Evolutionary conservation across 805 yeast genomes (phyloP), one percentile per base, ranked within the genome.

Genomic region (Pichia exigua): DNA sequence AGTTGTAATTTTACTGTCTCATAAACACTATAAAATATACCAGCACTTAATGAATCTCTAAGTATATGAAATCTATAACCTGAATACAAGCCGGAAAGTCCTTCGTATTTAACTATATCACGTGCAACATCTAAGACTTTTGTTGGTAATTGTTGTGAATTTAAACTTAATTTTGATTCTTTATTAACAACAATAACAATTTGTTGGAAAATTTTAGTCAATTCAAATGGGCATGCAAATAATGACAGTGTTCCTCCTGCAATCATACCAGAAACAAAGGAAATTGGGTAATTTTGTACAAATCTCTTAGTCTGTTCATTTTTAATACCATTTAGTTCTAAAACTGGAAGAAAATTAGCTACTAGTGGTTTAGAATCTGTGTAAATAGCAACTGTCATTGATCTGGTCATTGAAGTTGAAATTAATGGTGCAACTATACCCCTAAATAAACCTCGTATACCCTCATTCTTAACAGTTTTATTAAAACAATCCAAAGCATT

Each of bases 191-290:
- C 61, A 22, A 72, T 58, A n/a, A 74, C 82, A 40, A 88, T 77
- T 65, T 88, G 96, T 39, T 92, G 85, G 55, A 84, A 87, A 10
- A 87, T 73, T 65, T 88, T 89, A 46, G 92, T 82, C 67, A 87
- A 79, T 65, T 88, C 96, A 63, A 88, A 88, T 1, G 96, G 96
- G 58, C 92, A 85, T 3, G 90, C 86, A 64, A 82, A 79, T 7
- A 75, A 38, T 3, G 88, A 75, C 15, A 85, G 81, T 2, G 74
- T 66, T 8, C 78, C 78, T 6, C 96, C 96, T 0, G 94, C 80
- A 0, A 79, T 55, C 4, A 77, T 68, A 5, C 96, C 96, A 0
- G 91, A 73, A 1, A 71, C 43, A 49, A 81, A 73, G 53, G 72
- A 59, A 54, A 74, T 56, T 58, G 87, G 74, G 51, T 78, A 59